Percentiles rank a stretch among this genome's conserved stretches.
Evolutionary conservation across 2,329 filamentous ascomycete genomes (phyloP).

Genomic region (Penicillium italicum): DNA sequence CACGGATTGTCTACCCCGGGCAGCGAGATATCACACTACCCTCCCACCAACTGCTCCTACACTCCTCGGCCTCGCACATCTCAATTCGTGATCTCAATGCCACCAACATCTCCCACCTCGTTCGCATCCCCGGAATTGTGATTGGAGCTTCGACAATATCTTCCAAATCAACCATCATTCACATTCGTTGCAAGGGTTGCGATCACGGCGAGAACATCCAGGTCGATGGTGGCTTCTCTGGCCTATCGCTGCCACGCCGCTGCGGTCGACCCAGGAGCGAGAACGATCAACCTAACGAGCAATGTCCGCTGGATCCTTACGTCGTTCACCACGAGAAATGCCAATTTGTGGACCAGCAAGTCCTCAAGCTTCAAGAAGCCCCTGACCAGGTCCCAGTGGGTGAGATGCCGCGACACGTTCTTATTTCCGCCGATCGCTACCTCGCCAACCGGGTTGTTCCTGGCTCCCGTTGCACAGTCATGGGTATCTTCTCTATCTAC

Average conservation of each 20-base stretch:
- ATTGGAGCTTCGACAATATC: slow-evolving; percentile 96
- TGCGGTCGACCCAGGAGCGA: slow-evolving; percentile 63
- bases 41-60: slow-evolving; percentile 89
- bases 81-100: slow-evolving; percentile 94
- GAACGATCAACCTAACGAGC: slow-evolving; percentile 64
- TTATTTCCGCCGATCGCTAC: slow-evolving; percentile 95
- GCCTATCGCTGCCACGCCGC: slow-evolving; percentile 75
- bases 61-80: slow-evolving; percentile 84
- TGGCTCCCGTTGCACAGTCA: slow-evolving; percentile 88
- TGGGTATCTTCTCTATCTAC: slow-evolving; percentile 98
- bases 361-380: slow-evolving; percentile 95
- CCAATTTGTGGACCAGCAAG: slow-evolving; percentile 93
- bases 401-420: slow-evolving; percentile 88
- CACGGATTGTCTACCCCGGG: slow-evolving; percentile 85
- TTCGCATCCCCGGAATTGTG: slow-evolving; percentile 93
- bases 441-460: slow-evolving; percentile 93
- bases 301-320: slow-evolving; percentile 91
- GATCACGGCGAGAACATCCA: slow-evolving; percentile 66
- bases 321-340: slow-evolving; percentile 93
- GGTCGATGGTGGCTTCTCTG: slow-evolving; percentile 80
- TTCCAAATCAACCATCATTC: slow-evolving; percentile 84
- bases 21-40: slow-evolving; percentile 67
- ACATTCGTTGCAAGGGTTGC: slow-evolving; percentile 86
- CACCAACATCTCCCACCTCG: slow-evolving; percentile 87
- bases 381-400: slow-evolving; percentile 97